Evolutionary conservation across 768 basidiomycete species (phyloP).

Genomic region (Austroboletus eburneus): DNA sequence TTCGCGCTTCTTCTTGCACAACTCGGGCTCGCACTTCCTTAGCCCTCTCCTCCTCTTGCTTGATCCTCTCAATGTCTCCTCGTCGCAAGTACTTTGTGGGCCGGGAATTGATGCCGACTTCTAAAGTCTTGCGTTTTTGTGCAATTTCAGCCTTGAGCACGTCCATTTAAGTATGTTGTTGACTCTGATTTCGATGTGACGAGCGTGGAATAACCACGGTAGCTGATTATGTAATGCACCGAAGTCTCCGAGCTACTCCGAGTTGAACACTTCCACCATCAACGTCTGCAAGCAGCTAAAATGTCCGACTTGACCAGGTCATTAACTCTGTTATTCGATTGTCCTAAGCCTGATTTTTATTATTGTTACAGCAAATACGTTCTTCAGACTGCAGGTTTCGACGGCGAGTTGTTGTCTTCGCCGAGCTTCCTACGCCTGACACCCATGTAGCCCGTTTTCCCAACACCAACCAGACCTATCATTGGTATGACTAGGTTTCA

Average conservation of each 20-base stretch:
- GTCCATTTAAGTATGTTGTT: constrained; percentile 68
- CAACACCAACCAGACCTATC: constrained; percentile 91
- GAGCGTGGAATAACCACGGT: no score
- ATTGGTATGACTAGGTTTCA: constrained; percentile 66
- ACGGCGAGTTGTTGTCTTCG: constrained; percentile 47
- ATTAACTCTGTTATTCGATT: constrained; percentile 3
- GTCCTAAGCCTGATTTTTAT: constrained; percentile 7
- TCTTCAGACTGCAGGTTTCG: constrained; percentile 94
- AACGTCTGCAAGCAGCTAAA: constrained; percentile 36
- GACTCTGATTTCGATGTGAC: no score
- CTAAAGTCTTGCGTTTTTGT: constrained; percentile 75
- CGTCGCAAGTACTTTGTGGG: constrained; percentile 86
- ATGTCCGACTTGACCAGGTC: constrained; percentile 72
- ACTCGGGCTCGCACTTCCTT: constrained; percentile 33
- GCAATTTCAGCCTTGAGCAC: constrained; percentile 87
- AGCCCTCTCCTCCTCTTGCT: constrained; percentile 40
- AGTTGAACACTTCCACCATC: constrained; percentile 36
- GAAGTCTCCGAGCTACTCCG: constrained; percentile 30
- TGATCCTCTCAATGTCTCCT: constrained; percentile 81
- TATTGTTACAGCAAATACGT: constrained; percentile 64
- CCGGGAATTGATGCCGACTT: constrained; percentile 42
- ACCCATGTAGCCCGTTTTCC: constrained; percentile 71
- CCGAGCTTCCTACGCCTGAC: constrained; percentile 4
- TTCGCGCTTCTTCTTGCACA: constrained; percentile 22
- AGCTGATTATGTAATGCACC: constrained; percentile 30